Evolutionary conservation across 2,329 filamentous ascomycete genomes (phyloP), one percentile per base, ranked within the genome.

Genomic region (Elsinoe perseae): DNA sequence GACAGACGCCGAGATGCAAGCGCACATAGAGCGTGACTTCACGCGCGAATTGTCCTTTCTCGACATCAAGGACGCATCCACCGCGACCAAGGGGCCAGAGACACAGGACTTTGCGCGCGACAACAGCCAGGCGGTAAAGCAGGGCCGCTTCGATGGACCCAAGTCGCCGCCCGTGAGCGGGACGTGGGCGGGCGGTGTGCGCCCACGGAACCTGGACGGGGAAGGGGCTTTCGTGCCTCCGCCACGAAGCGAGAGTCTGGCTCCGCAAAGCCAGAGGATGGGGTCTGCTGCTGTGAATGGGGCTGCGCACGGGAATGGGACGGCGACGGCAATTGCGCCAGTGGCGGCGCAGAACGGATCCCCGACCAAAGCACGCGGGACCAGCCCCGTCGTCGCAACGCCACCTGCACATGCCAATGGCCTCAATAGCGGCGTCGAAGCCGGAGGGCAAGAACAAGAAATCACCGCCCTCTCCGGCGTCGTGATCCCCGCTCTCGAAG

Each of bases 401-500:
- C 40, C 14, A n/a, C n/a, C n/a, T n/a, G n/a, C n/a, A n/a, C n/a
- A n/a, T n/a, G n/a, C n/a, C n/a, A n/a, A n/a, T n/a, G n/a, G n/a
- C n/a, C n/a, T n/a, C n/a, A n/a, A n/a, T n/a, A n/a, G n/a, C n/a
- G n/a, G n/a, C n/a, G n/a, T n/a, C n/a, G n/a, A n/a, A n/a, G n/a
- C n/a, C n/a, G n/a, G n/a, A n/a, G n/a, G 44, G 5, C 53, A 56
- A 52, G 63, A 65, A 7, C 61, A 64, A 42, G 87, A 95, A 57
- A 79, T 95, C 20, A 93, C 95, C 54, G 90, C 91, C 1, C 79
- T 96, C 1, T 89, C 86, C 66, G 89, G 92, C 63, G 92, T 98
- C 52, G 89, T 98, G 34, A 84, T 97, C 60, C 93, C 93, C 0
- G 92, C 93, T 1, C 79, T 98, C 1, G 90, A 95, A 70, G 87